Conservation (phyloP, 2,329 filamentous ascomycete genomes). For the Tolypocladium sp. region DNA sequence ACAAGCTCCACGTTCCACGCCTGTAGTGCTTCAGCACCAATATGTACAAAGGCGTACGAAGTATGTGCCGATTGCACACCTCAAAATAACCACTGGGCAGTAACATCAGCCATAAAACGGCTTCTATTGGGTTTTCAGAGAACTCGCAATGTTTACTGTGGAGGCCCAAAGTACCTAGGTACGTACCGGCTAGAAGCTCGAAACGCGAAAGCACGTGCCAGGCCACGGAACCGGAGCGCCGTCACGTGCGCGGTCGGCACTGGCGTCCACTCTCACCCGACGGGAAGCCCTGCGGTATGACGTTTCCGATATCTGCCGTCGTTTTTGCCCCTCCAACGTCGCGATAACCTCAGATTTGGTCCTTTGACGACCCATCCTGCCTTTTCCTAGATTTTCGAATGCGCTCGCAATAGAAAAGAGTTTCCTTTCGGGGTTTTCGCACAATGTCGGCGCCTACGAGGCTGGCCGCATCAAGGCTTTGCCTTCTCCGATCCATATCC, state of each 20-base stretch:
- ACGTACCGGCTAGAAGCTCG: background rate
- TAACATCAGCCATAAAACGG: background rate
- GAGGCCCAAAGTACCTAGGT: background rate
- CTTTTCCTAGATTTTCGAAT: background rate
- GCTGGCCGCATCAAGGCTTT: slow-evolving; percentile 19
- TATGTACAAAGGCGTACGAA: background rate
- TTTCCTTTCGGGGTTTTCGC: background rate
- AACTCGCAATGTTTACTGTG: background rate
- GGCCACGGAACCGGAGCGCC: background rate
- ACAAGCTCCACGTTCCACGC: background rate
- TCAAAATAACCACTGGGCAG: background rate
- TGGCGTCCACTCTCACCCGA: background rate
- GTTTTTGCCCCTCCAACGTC: background rate
- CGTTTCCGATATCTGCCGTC: background rate
- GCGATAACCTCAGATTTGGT: background rate
- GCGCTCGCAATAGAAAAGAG: background rate
- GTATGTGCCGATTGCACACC: background rate
- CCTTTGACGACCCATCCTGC: background rate
- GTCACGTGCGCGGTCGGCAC: background rate
- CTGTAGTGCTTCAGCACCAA: background rate
- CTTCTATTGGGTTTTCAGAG: background rate
- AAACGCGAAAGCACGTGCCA: background rate
- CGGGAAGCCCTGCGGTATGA: background rate
- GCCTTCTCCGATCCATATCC: slow-evolving; percentile 15
- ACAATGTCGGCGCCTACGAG: slow-evolving; percentile 20